Conservation (phyloP, 2,329 filamentous ascomycete genomes). For the Pestalotiopsis fici region DNA sequence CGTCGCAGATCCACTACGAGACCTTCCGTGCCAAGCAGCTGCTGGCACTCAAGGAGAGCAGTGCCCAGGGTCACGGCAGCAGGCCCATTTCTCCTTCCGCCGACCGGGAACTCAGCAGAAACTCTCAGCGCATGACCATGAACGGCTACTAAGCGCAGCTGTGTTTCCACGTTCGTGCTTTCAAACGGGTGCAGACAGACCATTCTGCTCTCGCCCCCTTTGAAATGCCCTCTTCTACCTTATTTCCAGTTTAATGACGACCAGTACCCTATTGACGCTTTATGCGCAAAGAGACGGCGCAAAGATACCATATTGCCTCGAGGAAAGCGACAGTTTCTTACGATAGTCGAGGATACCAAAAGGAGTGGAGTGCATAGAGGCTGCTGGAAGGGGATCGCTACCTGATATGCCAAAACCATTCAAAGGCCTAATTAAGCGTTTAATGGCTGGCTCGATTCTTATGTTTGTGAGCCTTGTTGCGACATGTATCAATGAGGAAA, state of each 20-base stretch:
- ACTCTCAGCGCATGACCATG: slow-evolving; percentile 97
- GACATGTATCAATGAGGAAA: slow-evolving; percentile 33
- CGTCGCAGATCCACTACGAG: slow-evolving; percentile 99
- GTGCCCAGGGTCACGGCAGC: slow-evolving; percentile 78
- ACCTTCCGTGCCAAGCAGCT: slow-evolving; percentile 99
- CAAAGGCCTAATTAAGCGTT: not conserved
- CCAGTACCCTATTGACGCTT: slow-evolving; percentile 15
- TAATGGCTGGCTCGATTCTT: slow-evolving; percentile 17
- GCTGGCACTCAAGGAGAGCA: slow-evolving; percentile 96
- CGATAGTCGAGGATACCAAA: slow-evolving; percentile 20
- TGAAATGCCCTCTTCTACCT: slow-evolving; percentile 3
- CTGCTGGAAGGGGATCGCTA: slow-evolving; percentile 15
- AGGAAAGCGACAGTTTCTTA: not conserved
- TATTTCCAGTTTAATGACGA: slow-evolving; percentile 19
- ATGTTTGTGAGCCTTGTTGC: slow-evolving; percentile 31
- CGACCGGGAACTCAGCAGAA: slow-evolving; percentile 93
- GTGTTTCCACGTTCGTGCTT: slow-evolving; percentile 21
- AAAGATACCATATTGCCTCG: slow-evolving; percentile 12
- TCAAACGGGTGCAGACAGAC: slow-evolving; percentile 21
- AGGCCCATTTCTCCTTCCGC: slow-evolving; percentile 94
- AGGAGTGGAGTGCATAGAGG: slow-evolving; percentile 17
- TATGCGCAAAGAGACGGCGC: slow-evolving; percentile 16
- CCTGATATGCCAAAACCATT: slow-evolving; percentile 5
- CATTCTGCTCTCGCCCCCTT: slow-evolving; percentile 12
- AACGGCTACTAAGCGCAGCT: slow-evolving; percentile 80